Conservation (phyloP, 2,329 filamentous ascomycete species). For the Coleophoma eucalyptorum region DNA sequence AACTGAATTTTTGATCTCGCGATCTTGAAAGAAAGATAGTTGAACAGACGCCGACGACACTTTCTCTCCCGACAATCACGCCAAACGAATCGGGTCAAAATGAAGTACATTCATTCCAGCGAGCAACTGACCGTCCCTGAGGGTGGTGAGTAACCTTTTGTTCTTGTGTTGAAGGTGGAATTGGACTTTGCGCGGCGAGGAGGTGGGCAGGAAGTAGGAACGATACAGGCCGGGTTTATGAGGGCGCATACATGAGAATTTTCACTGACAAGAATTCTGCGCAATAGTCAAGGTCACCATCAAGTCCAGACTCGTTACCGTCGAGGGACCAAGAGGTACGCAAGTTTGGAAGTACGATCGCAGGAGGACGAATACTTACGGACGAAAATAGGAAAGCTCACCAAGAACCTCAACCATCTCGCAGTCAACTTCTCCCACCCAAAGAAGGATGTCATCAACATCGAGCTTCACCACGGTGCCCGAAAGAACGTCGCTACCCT, state of each 20-base stretch:
- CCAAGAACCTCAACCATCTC: slow-evolving; percentile 94
- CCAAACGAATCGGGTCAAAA: slow-evolving; percentile 56
- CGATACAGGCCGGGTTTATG: slow-evolving; percentile 6
- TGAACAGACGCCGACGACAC: not conserved
- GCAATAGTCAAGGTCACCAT: slow-evolving; percentile 90
- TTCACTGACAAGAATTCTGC: slow-evolving; percentile 32
- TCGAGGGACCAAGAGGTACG: slow-evolving; percentile 91
- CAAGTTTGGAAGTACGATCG: slow-evolving; percentile 14
- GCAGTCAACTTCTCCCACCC: slow-evolving; percentile 92
- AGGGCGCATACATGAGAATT: slow-evolving; percentile 9
- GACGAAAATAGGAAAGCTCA: slow-evolving; percentile 71
- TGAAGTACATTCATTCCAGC: slow-evolving; percentile 99
- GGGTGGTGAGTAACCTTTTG: slow-evolving; percentile 68
- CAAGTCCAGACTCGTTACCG: slow-evolving; percentile 93
- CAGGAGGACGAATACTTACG: slow-evolving; percentile 26
- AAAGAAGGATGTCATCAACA: slow-evolving; percentile 82
- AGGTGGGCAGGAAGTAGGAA: not conserved
- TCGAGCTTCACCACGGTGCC: slow-evolving; percentile 97
- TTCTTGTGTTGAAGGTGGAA: not conserved
- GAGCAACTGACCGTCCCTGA: slow-evolving; percentile 95
- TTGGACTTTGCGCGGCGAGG: not conserved
- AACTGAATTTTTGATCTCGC: not conserved
- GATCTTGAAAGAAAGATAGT: not conserved
- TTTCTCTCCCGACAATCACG: slow-evolving; percentile 16
- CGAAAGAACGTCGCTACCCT: slow-evolving; percentile 98